Conservation (phyloP, 371 early-diverging fungal genomes). For the Conidiobolus incongruus region DNA sequence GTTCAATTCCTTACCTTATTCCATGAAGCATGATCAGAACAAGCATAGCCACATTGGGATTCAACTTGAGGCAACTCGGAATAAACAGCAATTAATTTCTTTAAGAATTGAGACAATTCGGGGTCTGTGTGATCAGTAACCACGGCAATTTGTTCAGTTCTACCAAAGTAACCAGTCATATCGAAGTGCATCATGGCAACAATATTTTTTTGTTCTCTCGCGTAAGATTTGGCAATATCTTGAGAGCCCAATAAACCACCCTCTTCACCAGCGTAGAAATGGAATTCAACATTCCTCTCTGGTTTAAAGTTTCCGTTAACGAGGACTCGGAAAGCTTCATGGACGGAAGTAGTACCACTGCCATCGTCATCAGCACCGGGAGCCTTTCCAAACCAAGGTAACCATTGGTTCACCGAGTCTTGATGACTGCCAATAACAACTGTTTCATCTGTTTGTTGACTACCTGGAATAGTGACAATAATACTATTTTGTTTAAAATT, state of each 20-base stretch:
- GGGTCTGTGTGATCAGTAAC: slow-evolving; percentile 67
- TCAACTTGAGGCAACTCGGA: too few relatives aligned
- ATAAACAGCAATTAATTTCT: slow-evolving; percentile 5
- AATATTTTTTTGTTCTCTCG: slow-evolving; percentile 28
- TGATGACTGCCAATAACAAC: slow-evolving; percentile 81
- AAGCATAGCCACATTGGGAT: too few relatives aligned
- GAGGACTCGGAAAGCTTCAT: slow-evolving; percentile 65
- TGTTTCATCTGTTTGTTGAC: too few relatives aligned
- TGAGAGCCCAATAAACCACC: too few relatives aligned
- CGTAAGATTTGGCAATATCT: too few relatives aligned
- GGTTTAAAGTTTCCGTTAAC: too few relatives aligned
- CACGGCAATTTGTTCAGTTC: slow-evolving; percentile 32
- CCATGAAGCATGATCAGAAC: too few relatives aligned
- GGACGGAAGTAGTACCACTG: slow-evolving; percentile 65
- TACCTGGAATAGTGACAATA: slow-evolving; percentile 25
- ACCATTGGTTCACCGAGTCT: slow-evolving; percentile 71
- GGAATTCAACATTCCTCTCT: too few relatives aligned
- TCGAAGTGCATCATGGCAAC: slow-evolving; percentile 59
- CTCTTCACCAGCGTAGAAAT: too few relatives aligned
- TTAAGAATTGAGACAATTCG: slow-evolving; percentile 29
- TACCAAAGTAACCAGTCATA: slow-evolving; percentile 57
- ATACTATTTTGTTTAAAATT: slow-evolving; percentile 25
- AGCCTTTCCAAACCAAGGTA: slow-evolving; percentile 54
- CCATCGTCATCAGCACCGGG: slow-evolving; percentile 82
- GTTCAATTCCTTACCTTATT: too few relatives aligned